Percentiles rank a stretch among this genome's conserved stretches.
These are phyloP conservation scores for Metschnikowia similis DNA, from an alignment of 805 yeast species.

Conservation along the genomic window DNA sequence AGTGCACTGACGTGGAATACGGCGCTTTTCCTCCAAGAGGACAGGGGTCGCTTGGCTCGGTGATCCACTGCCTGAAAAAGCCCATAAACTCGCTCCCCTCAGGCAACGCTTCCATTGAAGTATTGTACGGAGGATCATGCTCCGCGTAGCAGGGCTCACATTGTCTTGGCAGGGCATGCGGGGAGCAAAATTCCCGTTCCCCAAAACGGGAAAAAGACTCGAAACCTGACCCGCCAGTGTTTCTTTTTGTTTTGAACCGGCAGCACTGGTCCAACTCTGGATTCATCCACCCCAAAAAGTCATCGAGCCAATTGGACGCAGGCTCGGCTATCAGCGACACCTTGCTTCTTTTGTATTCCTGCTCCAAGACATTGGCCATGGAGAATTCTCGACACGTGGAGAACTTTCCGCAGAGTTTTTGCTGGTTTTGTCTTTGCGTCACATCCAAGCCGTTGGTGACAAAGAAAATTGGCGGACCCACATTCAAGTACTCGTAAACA, in stretches of 20 bases:
- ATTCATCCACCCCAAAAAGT: constrained; percentile 78
- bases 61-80: constrained; percentile 77
- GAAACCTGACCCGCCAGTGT: not conserved
- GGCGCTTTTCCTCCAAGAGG: constrained; percentile 97
- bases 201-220: not conserved
- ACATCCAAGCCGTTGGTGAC: constrained; percentile 68
- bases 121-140: constrained; percentile 59
- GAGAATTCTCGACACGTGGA: constrained; percentile 79
- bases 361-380: constrained; percentile 74
- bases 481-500: constrained; percentile 64
- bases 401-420: constrained; percentile 79
- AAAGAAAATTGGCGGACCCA: constrained; percentile 91
- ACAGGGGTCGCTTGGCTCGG: constrained; percentile 81
- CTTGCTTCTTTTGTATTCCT: constrained; percentile 68
- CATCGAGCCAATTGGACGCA: constrained; percentile 90
- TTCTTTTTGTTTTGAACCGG: constrained; percentile 47
- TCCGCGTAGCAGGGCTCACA: constrained; percentile 71
- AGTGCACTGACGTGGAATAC: constrained; percentile 51
- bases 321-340: constrained; percentile 74
- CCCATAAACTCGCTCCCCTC: constrained; percentile 63
- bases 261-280: constrained; percentile 89
- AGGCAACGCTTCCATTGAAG: constrained; percentile 81
- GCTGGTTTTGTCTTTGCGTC: constrained; percentile 60
- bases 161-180: constrained; percentile 60
- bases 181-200: constrained; percentile 55